Evolutionary conservation across 306 rosid species (phyloP), one percentile per base, ranked within the genome.

Genomic region (Quercus ilex): DNA sequence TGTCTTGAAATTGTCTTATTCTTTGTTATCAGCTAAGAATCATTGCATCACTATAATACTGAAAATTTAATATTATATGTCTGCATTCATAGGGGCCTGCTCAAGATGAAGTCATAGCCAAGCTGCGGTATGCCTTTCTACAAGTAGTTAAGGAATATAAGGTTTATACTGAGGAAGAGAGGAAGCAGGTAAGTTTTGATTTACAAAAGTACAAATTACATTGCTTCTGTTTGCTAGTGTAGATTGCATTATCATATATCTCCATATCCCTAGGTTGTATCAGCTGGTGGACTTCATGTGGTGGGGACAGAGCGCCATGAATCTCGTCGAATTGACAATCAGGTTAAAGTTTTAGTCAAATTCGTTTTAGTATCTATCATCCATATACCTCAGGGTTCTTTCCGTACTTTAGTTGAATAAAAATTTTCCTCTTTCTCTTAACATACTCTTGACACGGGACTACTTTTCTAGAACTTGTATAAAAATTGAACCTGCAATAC

Each of bases 261-360:
- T 75, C 78, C 62, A 33, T 26, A 55, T 55, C 81, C 79, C 60
- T 88, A 95, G 99, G 99, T 93, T 77, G 96, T 95, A 78, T 85
- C 86, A 78, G 97, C 99, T 79, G 99, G 99, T 77, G 99, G 99
- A 79, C 90, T 95, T 65, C 98, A 92, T 86, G 99, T 95, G 11
- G 94, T 92, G 58, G 99, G 98, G 28, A 87, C 97, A 51, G 99
- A 95, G 77, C 99, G 98, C 70, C 99, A 95, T 76, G 99, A 95
- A 83, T 92, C 99, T 72, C 90, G 99, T 69, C 73, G 99, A 75
- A 90, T 95, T 74, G 98, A 95, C 85, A 95, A 95, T 85, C 99
- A 95, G 98, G 99, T 95, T 78, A 70, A 26, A 73, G 60, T 74
- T 78, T 83, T 83, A 38, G 71, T 74, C 60, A 33, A 73, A 17